Conservation (phyloP, 169 alveolate genomes). For the Pseudocohnilembus persalinus region DNA sequence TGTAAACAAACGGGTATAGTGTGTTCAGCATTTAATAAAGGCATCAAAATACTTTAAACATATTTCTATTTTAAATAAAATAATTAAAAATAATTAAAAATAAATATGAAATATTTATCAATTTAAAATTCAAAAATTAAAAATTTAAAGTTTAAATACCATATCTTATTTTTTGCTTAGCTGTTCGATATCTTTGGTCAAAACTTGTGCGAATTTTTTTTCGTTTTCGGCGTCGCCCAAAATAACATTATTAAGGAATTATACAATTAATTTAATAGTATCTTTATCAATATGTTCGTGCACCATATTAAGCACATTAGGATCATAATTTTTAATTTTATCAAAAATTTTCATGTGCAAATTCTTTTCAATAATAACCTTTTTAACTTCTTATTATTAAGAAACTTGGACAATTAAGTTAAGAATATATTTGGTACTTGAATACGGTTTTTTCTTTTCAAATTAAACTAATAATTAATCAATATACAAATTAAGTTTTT, state of each 20-base stretch:
- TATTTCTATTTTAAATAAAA: too few relatives aligned
- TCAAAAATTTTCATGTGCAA: slow-evolving; percentile 10
- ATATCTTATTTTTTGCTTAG: slow-evolving; percentile 49
- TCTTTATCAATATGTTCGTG: slow-evolving; percentile 33
- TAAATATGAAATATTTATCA: too few relatives aligned
- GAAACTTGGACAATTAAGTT: background rate
- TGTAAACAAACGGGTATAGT: slow-evolving; percentile 50
- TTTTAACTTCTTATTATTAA: background rate
- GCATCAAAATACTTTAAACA: slow-evolving; percentile 49
- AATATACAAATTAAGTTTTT: background rate
- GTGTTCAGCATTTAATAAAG: slow-evolving; percentile 43
- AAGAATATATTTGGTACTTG: background rate
- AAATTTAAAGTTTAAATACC: too few relatives aligned
- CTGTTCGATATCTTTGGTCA: slow-evolving; percentile 47
- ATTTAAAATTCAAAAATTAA: too few relatives aligned
- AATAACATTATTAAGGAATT: slow-evolving; percentile 45
- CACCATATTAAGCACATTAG: background rate
- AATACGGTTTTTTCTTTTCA: background rate
- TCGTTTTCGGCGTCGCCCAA: slow-evolving; percentile 37
- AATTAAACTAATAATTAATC: background rate
- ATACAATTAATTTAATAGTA: slow-evolving; percentile 44
- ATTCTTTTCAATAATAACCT: background rate
- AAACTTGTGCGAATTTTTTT: slow-evolving; percentile 49
- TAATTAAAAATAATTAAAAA: too few relatives aligned
- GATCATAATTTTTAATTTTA: background rate